Percentiles rank a stretch among this genome's conserved stretches.
phyloP scores from a whole-genome alignment of 1,139 yeast species.

The Kazachstania sp. region DNA sequence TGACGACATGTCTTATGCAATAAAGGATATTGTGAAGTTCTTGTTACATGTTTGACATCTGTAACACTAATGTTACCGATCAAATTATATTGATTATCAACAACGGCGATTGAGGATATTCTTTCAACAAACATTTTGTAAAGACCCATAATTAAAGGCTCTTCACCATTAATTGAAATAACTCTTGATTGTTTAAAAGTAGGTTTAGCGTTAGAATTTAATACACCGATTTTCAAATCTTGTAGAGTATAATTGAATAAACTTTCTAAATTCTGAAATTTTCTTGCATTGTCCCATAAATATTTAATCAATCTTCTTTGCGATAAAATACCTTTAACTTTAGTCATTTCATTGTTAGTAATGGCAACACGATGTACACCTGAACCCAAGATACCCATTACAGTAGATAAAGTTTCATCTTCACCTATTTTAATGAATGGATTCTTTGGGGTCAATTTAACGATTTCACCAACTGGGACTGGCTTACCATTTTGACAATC shows the following conservation, averaged over 20 bases:
- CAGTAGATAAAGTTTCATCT: constrained; percentile 57
- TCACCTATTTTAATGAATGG: constrained; percentile 75
- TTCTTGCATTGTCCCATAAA: constrained; percentile 85
- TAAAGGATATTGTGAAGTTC: constrained; percentile 74
- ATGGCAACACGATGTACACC: constrained; percentile 94
- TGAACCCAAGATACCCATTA: constrained; percentile 77
- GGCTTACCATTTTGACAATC: constrained; percentile 31
- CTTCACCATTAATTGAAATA: constrained; percentile 76
- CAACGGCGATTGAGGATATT: constrained; percentile 89
- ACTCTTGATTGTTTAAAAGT: constrained; percentile 38
- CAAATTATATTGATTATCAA: constrained; percentile 64
- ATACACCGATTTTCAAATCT: constrained; percentile 29
- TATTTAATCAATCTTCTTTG: constrained; percentile 78
- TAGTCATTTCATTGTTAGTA: constrained; percentile 41
- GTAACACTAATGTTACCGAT: constrained; percentile 91
- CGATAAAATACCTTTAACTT: constrained; percentile 70
- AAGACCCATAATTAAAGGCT: constrained; percentile 76
- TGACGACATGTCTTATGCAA: constrained; percentile 77
- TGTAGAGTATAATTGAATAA: constrained; percentile 50
- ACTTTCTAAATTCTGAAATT: constrained; percentile 72
- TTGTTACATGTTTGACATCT: constrained; percentile 80
- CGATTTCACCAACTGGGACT: constrained; percentile 30
- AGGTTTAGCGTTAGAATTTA: constrained; percentile 24
- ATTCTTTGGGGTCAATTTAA: constrained; percentile 68
- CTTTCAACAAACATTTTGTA: constrained; percentile 75